Evolutionary conservation across 495 filamentous ascomycete species (phyloP), one percentile per base, ranked within the genome.

Genomic region (Aspergillus cristatus): DNA sequence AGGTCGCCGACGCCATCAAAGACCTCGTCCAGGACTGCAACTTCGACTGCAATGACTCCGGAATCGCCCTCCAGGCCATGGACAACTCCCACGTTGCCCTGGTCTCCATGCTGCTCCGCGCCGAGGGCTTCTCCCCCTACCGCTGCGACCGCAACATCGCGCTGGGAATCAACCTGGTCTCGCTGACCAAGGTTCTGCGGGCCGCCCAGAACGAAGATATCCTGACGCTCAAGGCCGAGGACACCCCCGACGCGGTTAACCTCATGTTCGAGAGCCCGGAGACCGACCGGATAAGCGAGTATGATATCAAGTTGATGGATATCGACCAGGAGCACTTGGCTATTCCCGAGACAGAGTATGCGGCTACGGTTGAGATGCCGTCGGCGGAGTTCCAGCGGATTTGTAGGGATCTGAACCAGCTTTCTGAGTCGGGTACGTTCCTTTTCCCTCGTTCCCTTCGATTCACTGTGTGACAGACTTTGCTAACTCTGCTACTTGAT

Each of bases 31-130:
- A 97, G 67, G 90, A 97, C 69, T 97, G 93, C 78, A 99, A 99
- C 69, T 99, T 99, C 68, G 91, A 99, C 71, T 99, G 93, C 82
- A 99, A 97, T 82, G 91, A 99, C 75, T 86, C 85, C 45, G 91
- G 91, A 35, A 90, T 99, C 61, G 88, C 88, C 36, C 82, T 99
- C 18, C 91, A 99, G 68, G 91, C 91, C 51, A 99, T 99, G 93
- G 91, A 99, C 71, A 99, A 95, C 75, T 95, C 89, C 41, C 91
- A 99, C 70, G 91, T 99, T 58, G 91, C 91, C 35, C 84, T 99
- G 32, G 91, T 98, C 26, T 94, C 91, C 41, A 97, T 99, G 93
- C 76, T 94, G 72, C 82, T 99, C 57, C 90, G 89, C 67, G 81
- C 88, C 24, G 91, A 97, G 53, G 78, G 78, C 43, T 99, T 99